Conservation (phyloP, 2,329 filamentous ascomycete genomes). For the Xylariales sp. region DNA sequence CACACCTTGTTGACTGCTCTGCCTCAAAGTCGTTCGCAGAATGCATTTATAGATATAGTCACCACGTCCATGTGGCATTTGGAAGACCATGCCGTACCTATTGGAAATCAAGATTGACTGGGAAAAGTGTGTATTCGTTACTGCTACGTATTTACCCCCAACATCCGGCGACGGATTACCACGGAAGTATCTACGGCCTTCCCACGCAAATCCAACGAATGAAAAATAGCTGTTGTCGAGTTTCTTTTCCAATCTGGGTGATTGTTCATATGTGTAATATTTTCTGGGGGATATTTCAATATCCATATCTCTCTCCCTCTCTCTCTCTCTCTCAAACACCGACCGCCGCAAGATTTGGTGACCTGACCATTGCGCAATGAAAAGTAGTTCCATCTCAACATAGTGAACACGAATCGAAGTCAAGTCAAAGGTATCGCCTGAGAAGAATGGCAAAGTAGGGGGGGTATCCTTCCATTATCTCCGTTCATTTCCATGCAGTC, state of each 20-base stretch:
- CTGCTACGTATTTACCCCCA: slow-evolving; percentile 12
- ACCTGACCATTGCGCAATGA: slow-evolving; percentile 21
- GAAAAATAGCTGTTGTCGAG: slow-evolving; percentile 10
- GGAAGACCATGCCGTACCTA: too few relatives aligned
- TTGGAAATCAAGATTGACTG: too few relatives aligned
- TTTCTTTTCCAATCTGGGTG: slow-evolving; percentile 16
- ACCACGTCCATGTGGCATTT: too few relatives aligned
- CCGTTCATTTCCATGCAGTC: slow-evolving; percentile 29
- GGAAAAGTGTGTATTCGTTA: slow-evolving; percentile 4
- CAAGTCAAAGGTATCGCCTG: slow-evolving; percentile 13
- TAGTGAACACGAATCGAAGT: slow-evolving; percentile 24
- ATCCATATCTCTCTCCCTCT: background rate
- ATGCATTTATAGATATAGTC: too few relatives aligned
- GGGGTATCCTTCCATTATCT: slow-evolving; percentile 31
- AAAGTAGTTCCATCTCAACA: slow-evolving; percentile 18
- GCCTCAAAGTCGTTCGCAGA: too few relatives aligned
- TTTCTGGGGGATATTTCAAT: background rate
- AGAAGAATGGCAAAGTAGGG: slow-evolving; percentile 21
- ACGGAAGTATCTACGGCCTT: slow-evolving; percentile 33
- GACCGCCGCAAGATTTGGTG: slow-evolving; percentile 19
- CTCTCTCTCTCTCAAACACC: background rate
- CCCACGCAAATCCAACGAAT: slow-evolving; percentile 11
- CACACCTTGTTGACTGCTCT: too few relatives aligned
- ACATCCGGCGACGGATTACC: slow-evolving; percentile 39
- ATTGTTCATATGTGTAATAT: slow-evolving; percentile 6